Conservation (phyloP, 495 filamentous ascomycete species). For the Amphirosellinia nigrospora region DNA sequence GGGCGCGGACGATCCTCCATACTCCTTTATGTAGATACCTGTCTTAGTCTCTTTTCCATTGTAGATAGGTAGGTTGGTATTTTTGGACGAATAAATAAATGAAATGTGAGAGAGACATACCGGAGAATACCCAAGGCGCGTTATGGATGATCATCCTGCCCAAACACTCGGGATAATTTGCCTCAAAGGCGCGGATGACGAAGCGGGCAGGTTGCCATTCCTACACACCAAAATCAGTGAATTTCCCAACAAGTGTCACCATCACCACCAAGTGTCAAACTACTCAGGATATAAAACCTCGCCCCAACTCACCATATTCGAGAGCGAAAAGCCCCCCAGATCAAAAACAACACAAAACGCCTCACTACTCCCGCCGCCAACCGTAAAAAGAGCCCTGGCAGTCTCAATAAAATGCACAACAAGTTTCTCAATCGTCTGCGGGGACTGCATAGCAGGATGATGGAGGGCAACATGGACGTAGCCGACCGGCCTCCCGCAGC, state of each 20-base stretch:
- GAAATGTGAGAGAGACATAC: not conserved
- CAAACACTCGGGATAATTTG: slow-evolving; percentile 24
- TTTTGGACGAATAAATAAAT: not conserved
- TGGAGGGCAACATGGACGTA: slow-evolving; percentile 18
- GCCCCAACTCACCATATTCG: slow-evolving; percentile 24
- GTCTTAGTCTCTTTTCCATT: not conserved
- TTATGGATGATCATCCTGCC: slow-evolving; percentile 22
- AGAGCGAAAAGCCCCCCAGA: slow-evolving; percentile 14
- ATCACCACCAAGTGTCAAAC: too few species aligned
- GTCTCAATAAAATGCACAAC: slow-evolving; percentile 21
- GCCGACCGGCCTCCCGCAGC: not conserved
- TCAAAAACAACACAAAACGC: slow-evolving; percentile 23
- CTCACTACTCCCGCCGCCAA: not conserved
- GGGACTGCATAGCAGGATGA: not conserved
- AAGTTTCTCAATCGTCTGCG: slow-evolving; percentile 16
- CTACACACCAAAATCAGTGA: too few species aligned
- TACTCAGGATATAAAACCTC: too few species aligned
- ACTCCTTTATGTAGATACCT: slow-evolving; percentile 10
- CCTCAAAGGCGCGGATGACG: slow-evolving; percentile 23
- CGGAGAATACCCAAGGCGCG: slow-evolving; percentile 24
- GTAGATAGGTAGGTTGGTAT: not conserved
- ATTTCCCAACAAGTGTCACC: too few species aligned
- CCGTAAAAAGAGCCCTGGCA: slow-evolving; percentile 14
- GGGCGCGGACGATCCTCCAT: slow-evolving; percentile 21
- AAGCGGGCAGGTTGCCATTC: slow-evolving; percentile 19